Percentiles rank a stretch among this genome's conserved stretches.
These are phyloP conservation scores for Yarrowia porcina DNA, from an alignment of 805 yeast species.

Conservation along the genomic window DNA sequence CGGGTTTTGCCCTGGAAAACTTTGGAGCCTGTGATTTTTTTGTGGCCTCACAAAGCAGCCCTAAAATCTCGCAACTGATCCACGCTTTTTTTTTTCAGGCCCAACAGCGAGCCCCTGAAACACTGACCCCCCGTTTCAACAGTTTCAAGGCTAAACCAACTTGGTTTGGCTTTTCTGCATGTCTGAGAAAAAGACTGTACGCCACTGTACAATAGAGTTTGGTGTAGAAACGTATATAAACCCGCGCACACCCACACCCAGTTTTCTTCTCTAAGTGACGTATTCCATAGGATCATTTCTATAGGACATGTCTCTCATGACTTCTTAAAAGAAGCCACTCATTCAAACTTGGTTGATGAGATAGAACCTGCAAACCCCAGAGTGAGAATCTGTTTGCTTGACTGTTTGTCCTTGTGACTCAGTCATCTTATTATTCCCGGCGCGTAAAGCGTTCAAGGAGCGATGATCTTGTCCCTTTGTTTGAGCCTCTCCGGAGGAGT, in stretches of 20 bases:
- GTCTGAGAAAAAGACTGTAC: not conserved
- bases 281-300: conserved; percentile 99
- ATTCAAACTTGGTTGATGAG: conserved; percentile 99
- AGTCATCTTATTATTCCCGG: conserved; percentile 29
- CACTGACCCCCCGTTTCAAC: too few species aligned
- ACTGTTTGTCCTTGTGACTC: conserved; percentile 55
- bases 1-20: too few species aligned
- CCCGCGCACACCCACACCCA: not conserved
- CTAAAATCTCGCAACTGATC: too few species aligned
- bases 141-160: too few species aligned
- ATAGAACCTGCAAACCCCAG: conserved; percentile 89
- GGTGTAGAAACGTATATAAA: not conserved
- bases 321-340: conserved; percentile 98
- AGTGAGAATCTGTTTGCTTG: conserved; percentile 66
- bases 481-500: conserved; percentile 86
- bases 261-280: conserved; percentile 61
- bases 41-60: too few species aligned
- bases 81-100: too few species aligned
- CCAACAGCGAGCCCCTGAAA: too few species aligned
- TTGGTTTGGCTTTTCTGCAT: not conserved
- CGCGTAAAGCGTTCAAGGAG: conserved; percentile 52
- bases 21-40: too few species aligned
- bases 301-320: conserved; percentile 99
- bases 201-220: not conserved
- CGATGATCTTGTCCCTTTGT: conserved; percentile 98